phyloP scores from a whole-genome alignment of 306 rosid genomes.

The Dryas octopetala region DNA sequence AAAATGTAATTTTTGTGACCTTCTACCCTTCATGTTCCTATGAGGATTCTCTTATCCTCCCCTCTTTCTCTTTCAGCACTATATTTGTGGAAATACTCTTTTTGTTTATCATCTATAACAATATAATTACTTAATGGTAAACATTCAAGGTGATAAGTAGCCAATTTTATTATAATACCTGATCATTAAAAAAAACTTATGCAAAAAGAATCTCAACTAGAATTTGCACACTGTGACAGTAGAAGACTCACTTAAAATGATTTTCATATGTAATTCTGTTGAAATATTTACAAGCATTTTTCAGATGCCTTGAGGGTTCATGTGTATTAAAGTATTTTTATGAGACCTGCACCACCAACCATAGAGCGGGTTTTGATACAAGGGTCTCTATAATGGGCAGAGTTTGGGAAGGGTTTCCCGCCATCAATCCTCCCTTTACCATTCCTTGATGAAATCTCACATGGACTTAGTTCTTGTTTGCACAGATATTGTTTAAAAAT shows the following conservation, averaged over 20 bases:
- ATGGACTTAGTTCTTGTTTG: background rate
- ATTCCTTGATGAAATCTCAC: background rate
- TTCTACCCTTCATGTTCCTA: conserved; percentile 16
- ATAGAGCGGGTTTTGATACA: background rate
- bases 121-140: background rate
- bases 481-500: background rate
- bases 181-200: background rate
- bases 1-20: conserved; percentile 60
- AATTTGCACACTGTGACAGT: background rate
- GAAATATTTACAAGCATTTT: background rate
- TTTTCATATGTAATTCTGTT: background rate
- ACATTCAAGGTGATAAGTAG: background rate
- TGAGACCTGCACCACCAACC: background rate
- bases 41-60: conserved; percentile 2
- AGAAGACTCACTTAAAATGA: conserved; percentile 1
- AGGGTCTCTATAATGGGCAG: background rate
- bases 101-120: background rate
- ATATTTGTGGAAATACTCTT: background rate
- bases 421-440: background rate
- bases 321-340: background rate
- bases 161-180: background rate
- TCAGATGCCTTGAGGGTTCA: background rate
- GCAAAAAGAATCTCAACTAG: background rate
- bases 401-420: background rate
- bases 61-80: background rate